These are phyloP conservation scores for Schwanniomyces vanrijiae DNA, from an alignment of 805 yeast species.

Conservation along the genomic window DNA sequence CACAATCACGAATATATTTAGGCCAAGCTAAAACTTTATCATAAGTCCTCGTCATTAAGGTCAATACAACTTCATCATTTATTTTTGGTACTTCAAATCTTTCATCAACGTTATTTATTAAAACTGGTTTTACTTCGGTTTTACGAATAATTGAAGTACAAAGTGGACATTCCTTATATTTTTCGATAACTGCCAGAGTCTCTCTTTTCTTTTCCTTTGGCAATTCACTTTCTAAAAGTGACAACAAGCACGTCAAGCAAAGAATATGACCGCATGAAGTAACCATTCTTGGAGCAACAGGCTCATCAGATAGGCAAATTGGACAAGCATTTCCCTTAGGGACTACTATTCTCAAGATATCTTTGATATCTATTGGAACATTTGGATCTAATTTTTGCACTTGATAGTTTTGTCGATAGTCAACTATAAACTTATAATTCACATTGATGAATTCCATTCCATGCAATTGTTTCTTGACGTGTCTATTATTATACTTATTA, in stretches of 20 bases:
- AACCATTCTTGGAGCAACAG: conserved; percentile 93
- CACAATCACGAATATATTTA: conserved; percentile 28
- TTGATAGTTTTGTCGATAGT: conserved; percentile 53
- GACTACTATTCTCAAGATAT: conserved; percentile 70
- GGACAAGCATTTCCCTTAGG: conserved; percentile 84
- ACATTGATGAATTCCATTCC: conserved; percentile 79
- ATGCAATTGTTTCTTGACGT: conserved; percentile 43
- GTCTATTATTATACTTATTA: conserved; percentile 6
- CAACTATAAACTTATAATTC: conserved; percentile 81
- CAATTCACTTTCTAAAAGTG: conserved; percentile 60
- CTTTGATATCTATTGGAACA: conserved; percentile 58
- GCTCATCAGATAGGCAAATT: conserved; percentile 80
- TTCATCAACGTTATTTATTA: conserved; percentile 47
- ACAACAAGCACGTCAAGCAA: conserved; percentile 78
- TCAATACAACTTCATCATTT: conserved; percentile 55
- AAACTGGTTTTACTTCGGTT: conserved; percentile 65
- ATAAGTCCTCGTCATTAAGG: conserved; percentile 56
- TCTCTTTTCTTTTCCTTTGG: conserved; percentile 40
- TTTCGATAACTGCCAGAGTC: conserved; percentile 37
- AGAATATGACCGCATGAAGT: conserved; percentile 87
- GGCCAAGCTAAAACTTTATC: conserved; percentile 53
- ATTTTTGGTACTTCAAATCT: conserved; percentile 57
- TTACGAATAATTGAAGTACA: conserved; percentile 59
- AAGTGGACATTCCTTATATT: conserved; percentile 75
- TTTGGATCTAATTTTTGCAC: conserved; percentile 74